phyloP scores from a whole-genome alignment of 192 early-diverging fungal genomes.

The Backusella luteola region DNA sequence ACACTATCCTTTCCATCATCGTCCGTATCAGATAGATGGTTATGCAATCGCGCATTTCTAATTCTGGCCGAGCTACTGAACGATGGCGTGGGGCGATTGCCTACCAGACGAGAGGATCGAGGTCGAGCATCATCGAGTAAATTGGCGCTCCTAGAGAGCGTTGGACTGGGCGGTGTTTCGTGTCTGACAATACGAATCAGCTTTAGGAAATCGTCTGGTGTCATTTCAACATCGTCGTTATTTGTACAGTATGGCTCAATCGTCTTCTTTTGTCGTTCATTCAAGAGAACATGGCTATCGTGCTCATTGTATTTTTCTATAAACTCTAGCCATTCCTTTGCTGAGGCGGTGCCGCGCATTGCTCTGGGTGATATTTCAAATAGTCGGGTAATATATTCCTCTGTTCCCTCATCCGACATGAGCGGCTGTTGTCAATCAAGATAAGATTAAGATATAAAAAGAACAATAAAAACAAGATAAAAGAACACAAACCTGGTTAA shows the following conservation, averaged over 20 bases:
- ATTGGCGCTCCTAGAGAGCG: neutral
- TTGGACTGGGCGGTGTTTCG: neutral
- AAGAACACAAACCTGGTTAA: neutral
- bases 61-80: neutral
- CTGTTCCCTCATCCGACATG: too few relatives aligned
- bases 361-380: neutral
- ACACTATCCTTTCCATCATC: neutral
- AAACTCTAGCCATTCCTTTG: slow-evolving; percentile 26
- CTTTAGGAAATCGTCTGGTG: slow-evolving; percentile 40
- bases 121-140: neutral
- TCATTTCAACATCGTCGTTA: slow-evolving; percentile 43
- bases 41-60: neutral
- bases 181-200: slow-evolving; percentile 18
- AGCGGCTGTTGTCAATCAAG: too few relatives aligned
- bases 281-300: slow-evolving; percentile 22
- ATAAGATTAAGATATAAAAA: neutral
- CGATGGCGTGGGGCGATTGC: neutral
- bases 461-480: neutral
- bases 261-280: slow-evolving; percentile 26
- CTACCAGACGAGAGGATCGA: neutral
- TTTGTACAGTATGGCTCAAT: slow-evolving; percentile 29
- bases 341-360: slow-evolving; percentile 25
- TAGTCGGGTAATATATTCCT: neutral
- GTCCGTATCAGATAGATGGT: neutral
- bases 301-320: slow-evolving; percentile 34